Conservation (phyloP, 495 filamentous ascomycete species). For the Barbatosphaeria neglecta region DNA sequence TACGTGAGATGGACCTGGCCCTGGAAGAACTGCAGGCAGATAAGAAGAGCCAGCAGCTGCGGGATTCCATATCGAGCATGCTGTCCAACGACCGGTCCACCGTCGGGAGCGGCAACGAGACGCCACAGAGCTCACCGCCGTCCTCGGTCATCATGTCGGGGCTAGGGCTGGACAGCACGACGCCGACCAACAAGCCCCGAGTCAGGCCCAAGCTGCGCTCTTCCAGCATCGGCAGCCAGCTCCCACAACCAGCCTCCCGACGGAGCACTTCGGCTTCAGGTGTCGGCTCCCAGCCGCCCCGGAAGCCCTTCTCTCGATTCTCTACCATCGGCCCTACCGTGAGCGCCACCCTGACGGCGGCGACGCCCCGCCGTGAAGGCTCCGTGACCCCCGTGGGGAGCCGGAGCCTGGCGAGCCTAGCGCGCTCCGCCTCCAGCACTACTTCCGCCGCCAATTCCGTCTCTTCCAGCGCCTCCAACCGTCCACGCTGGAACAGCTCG, state of each 20-base stretch:
- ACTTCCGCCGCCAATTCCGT: conserved; percentile 36
- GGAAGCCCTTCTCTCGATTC: conserved; percentile 18
- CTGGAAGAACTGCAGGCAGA: conserved; percentile 62
- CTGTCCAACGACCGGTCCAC: conserved; percentile 76
- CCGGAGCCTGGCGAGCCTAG: conserved; percentile 29
- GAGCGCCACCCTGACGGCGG: not conserved
- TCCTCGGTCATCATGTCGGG: conserved; percentile 69
- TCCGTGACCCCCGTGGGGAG: conserved; percentile 47
- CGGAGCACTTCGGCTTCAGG: conserved; percentile 19
- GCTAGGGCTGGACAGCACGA: conserved; percentile 36
- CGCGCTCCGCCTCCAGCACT: conserved; percentile 4
- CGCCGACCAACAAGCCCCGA: conserved; percentile 20
- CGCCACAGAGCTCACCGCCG: conserved; percentile 79
- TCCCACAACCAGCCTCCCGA: conserved; percentile 29
- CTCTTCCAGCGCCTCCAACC: conserved; percentile 36
- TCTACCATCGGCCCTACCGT: conserved; percentile 17
- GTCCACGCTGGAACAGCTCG: conserved; percentile 72
- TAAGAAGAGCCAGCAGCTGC: conserved; percentile 58
- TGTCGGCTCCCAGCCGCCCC: conserved; percentile 9
- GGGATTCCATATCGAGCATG: conserved; percentile 89
- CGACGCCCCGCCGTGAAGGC: conserved; percentile 33
- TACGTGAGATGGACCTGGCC: conserved; percentile 59
- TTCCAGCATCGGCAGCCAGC: conserved; percentile 22
- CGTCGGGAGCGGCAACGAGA: conserved; percentile 59
- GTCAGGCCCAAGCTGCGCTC: conserved; percentile 26